Base-by-base conservation (phyloP, 352 stramenopile species). In the Pythium brachiatum region DNA sequence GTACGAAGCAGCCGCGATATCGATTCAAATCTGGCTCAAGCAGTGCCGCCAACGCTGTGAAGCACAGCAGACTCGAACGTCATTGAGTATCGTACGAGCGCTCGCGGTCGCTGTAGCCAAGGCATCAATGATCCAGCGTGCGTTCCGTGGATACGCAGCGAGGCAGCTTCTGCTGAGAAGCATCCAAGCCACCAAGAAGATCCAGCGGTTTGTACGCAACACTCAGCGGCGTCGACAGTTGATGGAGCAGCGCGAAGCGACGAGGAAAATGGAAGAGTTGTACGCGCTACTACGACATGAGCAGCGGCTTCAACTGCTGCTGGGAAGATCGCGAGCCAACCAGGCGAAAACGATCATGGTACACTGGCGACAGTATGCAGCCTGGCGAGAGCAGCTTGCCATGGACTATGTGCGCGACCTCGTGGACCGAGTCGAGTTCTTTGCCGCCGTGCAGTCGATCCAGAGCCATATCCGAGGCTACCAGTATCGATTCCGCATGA, bases 391-490 rank as follows among this genome's bases (percentile, higher is more conserved):
- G 2, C 50, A 61, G 9, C 58, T 81, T 6, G 73, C 69, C 3
- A 47, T 59, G 3, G 47, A 57, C 0, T 66, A 57, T 20, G 57
- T 83, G 7, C 44, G 39, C 15, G 29, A 11, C 29, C 54, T 86
- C 34, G 75, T 86, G 9, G 70, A 82, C 26, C 58, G 72, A 56
- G 66, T 85, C n/a, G 76, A 86, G 70, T 81, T 76, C 44, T 54
- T 67, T 16, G 57, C 58, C 21, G 79, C 76, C 16, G 72, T 86
- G 12, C 26, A 58, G n/a, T 71, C 65, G 1, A 78, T 89, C 47
- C 80, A 89, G 50, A 50, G 69, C 2, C 64, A 74, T 54, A 25
- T 81, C 12, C 67, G 73, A 12, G 70, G 77, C 0, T 86, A 76
- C 56, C 70, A 83, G 16, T 85, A 73, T 41, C 73, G 76, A 7